Evolutionary conservation across 192 early-diverging fungal species (phyloP).

Genomic region (Kappamyces sp.): DNA sequence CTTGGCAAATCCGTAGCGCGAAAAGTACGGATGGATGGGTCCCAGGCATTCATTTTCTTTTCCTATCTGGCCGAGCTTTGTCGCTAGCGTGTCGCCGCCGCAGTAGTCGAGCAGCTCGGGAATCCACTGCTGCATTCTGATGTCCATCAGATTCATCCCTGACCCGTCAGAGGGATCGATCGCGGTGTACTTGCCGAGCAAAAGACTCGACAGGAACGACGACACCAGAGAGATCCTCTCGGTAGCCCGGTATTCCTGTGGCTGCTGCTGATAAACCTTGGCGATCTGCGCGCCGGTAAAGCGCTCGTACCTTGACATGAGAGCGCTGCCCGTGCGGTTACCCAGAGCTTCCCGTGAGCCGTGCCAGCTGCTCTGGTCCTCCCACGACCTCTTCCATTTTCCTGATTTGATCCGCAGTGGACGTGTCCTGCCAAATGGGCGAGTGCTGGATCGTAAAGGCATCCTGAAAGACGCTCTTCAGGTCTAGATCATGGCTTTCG

Average conservation of each 20-base stretch:
- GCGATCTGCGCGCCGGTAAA: conserved; percentile 55
- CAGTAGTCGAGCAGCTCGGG: conserved; percentile 32
- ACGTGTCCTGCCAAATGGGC: too few relatives aligned
- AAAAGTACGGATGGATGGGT: conserved; percentile 53
- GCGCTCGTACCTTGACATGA: conserved; percentile 53
- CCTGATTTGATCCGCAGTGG: too few relatives aligned
- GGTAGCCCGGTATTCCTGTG: conserved; percentile 36
- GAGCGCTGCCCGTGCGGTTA: too few relatives aligned
- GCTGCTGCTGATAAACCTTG: conserved; percentile 38
- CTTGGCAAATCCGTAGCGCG: conserved; percentile 56
- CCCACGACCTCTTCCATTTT: too few relatives aligned
- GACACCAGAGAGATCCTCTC: conserved; percentile 66
- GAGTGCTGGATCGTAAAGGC: too few relatives aligned
- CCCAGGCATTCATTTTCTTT: conserved; percentile 42
- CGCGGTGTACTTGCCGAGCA: conserved; percentile 49
- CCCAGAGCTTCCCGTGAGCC: too few relatives aligned
- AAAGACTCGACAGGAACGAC: conserved; percentile 63
- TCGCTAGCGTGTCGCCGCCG: conserved; percentile 25
- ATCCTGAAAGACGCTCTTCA: too few relatives aligned
- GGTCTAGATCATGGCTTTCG: too few relatives aligned
- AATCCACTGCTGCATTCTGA: conserved; percentile 53
- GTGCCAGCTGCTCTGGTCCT: too few relatives aligned
- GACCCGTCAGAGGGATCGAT: conserved; percentile 71
- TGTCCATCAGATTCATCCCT: conserved; percentile 76
- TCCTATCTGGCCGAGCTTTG: conserved; percentile 42